These are phyloP conservation scores for Epicoccum nigrum DNA, from an alignment of 2,329 filamentous ascomycete species.

Conservation along the genomic window DNA sequence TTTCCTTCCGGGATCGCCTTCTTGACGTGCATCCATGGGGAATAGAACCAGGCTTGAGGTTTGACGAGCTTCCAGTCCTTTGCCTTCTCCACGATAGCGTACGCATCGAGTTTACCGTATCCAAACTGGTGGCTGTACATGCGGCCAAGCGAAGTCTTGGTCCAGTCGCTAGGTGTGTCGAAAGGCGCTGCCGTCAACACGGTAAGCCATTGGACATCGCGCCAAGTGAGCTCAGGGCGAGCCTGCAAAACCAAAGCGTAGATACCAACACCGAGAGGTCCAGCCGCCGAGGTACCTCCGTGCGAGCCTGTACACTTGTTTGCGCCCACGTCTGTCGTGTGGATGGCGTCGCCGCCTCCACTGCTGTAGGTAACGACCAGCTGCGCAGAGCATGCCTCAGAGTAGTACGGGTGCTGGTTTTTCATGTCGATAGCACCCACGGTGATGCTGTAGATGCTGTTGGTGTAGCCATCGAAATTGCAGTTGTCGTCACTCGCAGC, in stretches of 20 bases:
- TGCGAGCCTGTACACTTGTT: constrained; percentile 82
- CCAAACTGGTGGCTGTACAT: constrained; percentile 94
- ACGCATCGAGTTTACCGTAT: constrained; percentile 94
- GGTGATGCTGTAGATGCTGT: constrained; percentile 98
- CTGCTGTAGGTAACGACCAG: constrained; percentile 97
- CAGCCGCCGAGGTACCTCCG: constrained; percentile 93
- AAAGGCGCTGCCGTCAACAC: constrained; percentile 84
- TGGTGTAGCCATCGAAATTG: constrained; percentile 99
- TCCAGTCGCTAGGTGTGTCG: constrained; percentile 79
- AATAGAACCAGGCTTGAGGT: constrained; percentile 93
- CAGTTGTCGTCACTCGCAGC: constrained; percentile 89
- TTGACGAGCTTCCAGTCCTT: constrained; percentile 89
- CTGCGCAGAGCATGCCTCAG: constrained; percentile 93
- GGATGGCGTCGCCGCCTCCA: constrained; percentile 85
- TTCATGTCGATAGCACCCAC: constrained; percentile 90
- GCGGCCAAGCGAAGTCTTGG: constrained; percentile 78
- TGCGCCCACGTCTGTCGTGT: constrained; percentile 91
- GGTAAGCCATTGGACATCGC: constrained; percentile 91
- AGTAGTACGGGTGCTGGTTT: constrained; percentile 92
- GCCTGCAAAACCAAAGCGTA: constrained; percentile 86
- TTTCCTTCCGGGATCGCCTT: constrained; percentile 84
- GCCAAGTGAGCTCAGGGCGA: constrained; percentile 87
- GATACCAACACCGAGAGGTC: constrained; percentile 88
- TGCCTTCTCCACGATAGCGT: constrained; percentile 80
- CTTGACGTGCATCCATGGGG: constrained; percentile 91